Evolutionary conservation across 2,329 filamentous ascomycete genomes (phyloP).

Genomic region (Cladosporium austrohemisphaericum): DNA sequence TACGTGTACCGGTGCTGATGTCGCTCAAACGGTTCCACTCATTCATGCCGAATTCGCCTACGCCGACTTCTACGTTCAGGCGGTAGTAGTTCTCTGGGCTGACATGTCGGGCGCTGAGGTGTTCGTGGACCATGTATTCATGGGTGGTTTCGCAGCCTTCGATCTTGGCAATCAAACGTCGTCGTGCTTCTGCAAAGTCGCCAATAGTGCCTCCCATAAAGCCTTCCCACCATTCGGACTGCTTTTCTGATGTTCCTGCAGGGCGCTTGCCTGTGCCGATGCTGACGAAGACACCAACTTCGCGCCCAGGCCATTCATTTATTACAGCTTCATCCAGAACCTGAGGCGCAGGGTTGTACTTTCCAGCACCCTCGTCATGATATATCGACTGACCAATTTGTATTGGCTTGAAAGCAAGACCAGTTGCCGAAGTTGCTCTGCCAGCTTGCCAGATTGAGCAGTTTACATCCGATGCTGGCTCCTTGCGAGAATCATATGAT

Average conservation of each 20-base stretch:
- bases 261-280: conserved; percentile 89
- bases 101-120: conserved; percentile 68
- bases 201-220: conserved; percentile 69
- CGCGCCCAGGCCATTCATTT: conserved; percentile 93
- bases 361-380: conserved; percentile 85
- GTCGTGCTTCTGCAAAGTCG: conserved; percentile 84
- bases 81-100: conserved; percentile 90
- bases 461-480: conserved; percentile 84
- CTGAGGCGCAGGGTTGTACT: conserved; percentile 84
- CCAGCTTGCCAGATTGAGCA: conserved; percentile 98
- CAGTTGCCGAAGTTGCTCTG: conserved; percentile 86
- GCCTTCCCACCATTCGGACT: conserved; percentile 86
- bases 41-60: conserved; percentile 98
- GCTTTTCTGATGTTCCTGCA: conserved; percentile 57
- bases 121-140: conserved; percentile 75
- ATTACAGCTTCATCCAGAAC: conserved; percentile 84
- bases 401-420: conserved; percentile 92
- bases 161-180: conserved; percentile 82
- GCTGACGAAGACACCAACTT: conserved; percentile 87
- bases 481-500: conserved; percentile 92
- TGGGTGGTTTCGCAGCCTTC: conserved; percentile 93
- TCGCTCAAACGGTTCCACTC: conserved; percentile 93
- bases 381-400: conserved; percentile 91
- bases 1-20: conserved; percentile 86
- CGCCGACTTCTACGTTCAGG: conserved; percentile 93